Evolutionary conservation across 108 stramenopile species (phyloP).

Genomic region (Hondaea fermentalgiana): DNA sequence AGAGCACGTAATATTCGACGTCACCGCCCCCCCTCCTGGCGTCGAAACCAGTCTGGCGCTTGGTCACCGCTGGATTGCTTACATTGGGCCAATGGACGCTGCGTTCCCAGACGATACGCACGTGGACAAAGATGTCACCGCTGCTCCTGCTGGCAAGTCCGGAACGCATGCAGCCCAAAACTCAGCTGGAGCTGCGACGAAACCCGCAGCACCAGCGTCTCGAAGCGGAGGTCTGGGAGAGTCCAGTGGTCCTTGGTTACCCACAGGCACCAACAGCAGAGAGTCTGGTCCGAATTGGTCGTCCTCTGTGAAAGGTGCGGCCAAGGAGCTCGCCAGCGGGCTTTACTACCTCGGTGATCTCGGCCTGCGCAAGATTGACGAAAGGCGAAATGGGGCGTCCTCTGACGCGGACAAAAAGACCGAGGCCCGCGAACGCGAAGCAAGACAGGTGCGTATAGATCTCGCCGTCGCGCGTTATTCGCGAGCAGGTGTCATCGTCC

Average conservation of each 20-base stretch:
- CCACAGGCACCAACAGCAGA: not conserved
- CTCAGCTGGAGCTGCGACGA: no score
- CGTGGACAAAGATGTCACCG: not conserved
- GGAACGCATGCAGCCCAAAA: no score
- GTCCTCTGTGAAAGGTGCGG: not conserved
- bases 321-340: not conserved
- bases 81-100: not conserved
- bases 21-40: not conserved
- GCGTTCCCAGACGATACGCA: not conserved
- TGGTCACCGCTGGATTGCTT: not conserved
- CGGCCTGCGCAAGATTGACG: not conserved
- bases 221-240: no score
- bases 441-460: not conserved
- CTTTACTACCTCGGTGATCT: constrained; percentile 12
- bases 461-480: not conserved
- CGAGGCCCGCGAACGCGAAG: not conserved
- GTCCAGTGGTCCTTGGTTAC: no score
- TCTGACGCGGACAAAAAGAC: not conserved
- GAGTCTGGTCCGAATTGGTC: not conserved
- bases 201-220: no score
- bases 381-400: not conserved
- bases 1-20: not conserved
- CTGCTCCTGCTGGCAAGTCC: not conserved
- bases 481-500: not conserved
- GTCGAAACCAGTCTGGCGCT: not conserved